Percentiles rank a stretch among this genome's conserved stretches.
phyloP scores from a whole-genome alignment of 2,329 filamentous ascomycete genomes.

The Xylariaceae sp. region DNA sequence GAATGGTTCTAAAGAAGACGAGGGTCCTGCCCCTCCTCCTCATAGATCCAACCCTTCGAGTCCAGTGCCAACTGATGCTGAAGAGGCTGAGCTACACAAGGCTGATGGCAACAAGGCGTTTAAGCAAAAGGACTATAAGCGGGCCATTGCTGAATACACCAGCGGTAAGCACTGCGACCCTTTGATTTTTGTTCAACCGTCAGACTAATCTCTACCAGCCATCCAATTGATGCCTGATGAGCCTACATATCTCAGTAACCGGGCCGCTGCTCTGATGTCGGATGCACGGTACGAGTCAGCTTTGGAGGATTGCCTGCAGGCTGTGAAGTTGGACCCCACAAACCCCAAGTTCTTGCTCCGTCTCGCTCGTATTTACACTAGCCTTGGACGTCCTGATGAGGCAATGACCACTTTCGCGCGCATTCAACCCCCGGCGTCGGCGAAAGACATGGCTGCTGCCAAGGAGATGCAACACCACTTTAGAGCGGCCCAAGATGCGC shows the following conservation, averaged over 20 bases:
- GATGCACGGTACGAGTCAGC: constrained; percentile 78
- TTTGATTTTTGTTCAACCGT: background rate
- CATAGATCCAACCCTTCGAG: constrained; percentile 68
- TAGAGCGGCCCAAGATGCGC: constrained; percentile 74
- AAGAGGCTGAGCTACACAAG: constrained; percentile 92
- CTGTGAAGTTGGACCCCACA: constrained; percentile 79
- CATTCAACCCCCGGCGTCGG: constrained; percentile 78
- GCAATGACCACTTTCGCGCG: constrained; percentile 80
- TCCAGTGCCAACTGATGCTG: constrained; percentile 56
- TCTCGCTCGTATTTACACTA: constrained; percentile 87
- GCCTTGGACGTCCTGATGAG: constrained; percentile 82
- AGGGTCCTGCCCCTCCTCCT: constrained; percentile 69
- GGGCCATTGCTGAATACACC: constrained; percentile 89
- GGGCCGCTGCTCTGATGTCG: constrained; percentile 91
- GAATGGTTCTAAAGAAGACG: constrained; percentile 30
- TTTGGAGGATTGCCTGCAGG: constrained; percentile 81
- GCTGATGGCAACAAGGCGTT: constrained; percentile 93
- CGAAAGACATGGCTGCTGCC: constrained; percentile 83
- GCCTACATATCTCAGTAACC: constrained; percentile 89
- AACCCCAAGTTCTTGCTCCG: constrained; percentile 89
- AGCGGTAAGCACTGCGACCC: constrained; percentile 67
- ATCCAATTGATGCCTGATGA: constrained; percentile 85
- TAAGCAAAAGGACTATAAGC: constrained; percentile 87
- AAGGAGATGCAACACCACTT: constrained; percentile 84
- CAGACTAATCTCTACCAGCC: constrained; percentile 58